Evolutionary conservation across 1,139 yeast species (phyloP), one percentile per base, ranked within the genome.

Genomic region (Yamadazyma dendronema): DNA sequence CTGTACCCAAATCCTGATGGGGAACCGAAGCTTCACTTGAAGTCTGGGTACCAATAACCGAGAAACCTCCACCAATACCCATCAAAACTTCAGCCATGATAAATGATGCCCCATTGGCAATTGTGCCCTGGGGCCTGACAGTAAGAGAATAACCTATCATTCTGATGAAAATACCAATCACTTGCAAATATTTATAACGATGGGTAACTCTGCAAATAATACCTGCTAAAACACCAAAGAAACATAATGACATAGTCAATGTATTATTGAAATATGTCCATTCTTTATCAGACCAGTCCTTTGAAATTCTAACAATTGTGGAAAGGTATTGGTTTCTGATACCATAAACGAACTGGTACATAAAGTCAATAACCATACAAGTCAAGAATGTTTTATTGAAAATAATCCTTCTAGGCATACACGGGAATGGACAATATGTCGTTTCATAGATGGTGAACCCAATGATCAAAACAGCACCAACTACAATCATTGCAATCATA

Each of bases 1-100:
- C 61, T 25, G 67, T 54, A 7, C 74, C 73, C 56, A 72, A 54
- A 50, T 72, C 72, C 42, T 67, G 74, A 52, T 74, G 79, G 14
- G 66, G 64, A 35, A 63, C 67, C 9, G 65, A 59, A 7, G 67
- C 67, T 41, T 62, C 65, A 3, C 61, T 54, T 8, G 67, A 57
- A 12, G 59, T 57, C 33, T 50, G 54, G 14, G 66, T 52, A 30
- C 62, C 65, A 44, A 62, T 51, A 34, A 56, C 62, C 17, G 55
- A 50, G 34, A 53, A 53, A 17, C 61, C 61, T 43, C 62, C 67
- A 39, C 67, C 67, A 21, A 57, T 41, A 43, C 63, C 62, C 16
- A 52, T 38, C 40, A 62, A 41, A 28, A 57, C 51, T 30, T 56
- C 48, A 15, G 56, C 49, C 38, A 44, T 48, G 12, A 54, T 52